phyloP scores from a whole-genome alignment of 2,329 filamentous ascomycete species.

The Macrophomina phaseolina region DNA sequence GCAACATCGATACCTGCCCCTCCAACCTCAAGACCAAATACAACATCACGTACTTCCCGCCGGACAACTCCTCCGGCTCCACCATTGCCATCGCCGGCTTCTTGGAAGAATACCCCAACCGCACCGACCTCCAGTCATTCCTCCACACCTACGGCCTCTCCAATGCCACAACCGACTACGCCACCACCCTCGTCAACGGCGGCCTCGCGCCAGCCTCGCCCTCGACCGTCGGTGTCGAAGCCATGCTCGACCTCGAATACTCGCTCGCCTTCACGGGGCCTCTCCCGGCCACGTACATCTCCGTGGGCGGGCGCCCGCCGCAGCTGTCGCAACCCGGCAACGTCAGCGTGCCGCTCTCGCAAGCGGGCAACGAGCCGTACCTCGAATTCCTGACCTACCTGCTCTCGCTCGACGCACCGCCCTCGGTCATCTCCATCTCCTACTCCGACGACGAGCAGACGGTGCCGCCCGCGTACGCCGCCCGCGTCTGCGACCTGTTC shows the following conservation, averaged over 20 bases:
- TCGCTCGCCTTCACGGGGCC: conserved; percentile 62
- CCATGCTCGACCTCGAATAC: conserved; percentile 69
- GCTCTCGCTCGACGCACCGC: conserved; percentile 51
- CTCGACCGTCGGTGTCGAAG: conserved; percentile 53
- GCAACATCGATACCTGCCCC: conserved; percentile 25
- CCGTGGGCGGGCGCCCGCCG: conserved; percentile 63
- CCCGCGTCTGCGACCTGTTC: conserved; percentile 67
- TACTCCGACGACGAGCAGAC: conserved; percentile 72
- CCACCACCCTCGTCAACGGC: conserved; percentile 40
- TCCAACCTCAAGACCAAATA: conserved; percentile 31
- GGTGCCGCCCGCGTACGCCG: conserved; percentile 65
- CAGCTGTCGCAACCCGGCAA: conserved; percentile 50
- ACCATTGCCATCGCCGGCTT: conserved; percentile 59
- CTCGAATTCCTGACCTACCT: conserved; percentile 66
- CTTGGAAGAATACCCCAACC: conserved; percentile 57
- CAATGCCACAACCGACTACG: conserved; percentile 54
- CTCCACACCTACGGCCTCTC: conserved; percentile 48
- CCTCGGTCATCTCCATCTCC: conserved; percentile 68
- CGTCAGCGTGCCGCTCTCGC: conserved; percentile 32
- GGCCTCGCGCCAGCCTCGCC: conserved; percentile 36
- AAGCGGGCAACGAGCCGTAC: conserved; percentile 51
- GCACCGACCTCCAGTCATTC: conserved; percentile 47
- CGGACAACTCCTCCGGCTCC: conserved; percentile 53
- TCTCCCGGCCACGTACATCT: conserved; percentile 63
- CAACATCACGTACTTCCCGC: conserved; percentile 37